Evolutionary conservation across 176 grass and related monocot genomes (phyloP).

Genomic region (Eragrostis nindensis): DNA sequence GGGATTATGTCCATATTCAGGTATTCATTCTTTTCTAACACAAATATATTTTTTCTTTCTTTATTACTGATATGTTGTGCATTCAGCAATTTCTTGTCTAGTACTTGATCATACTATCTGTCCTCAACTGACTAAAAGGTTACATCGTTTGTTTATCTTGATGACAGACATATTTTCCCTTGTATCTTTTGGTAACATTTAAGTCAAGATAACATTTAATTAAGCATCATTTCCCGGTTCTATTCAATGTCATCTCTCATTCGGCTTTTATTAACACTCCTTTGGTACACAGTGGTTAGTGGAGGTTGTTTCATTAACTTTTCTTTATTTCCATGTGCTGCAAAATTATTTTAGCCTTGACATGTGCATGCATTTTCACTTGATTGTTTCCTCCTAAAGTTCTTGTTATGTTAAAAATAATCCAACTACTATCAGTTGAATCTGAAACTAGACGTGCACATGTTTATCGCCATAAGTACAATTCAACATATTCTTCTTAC

Average conservation of each 20-base stretch:
- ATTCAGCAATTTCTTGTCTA: background rate
- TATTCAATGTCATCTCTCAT: background rate
- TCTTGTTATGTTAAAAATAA: background rate
- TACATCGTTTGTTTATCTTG: background rate
- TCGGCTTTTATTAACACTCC: too few species aligned
- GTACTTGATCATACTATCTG: background rate
- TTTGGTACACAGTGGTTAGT: too few species aligned
- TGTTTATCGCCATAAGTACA: background rate
- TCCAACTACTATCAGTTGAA: background rate
- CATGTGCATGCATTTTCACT: background rate
- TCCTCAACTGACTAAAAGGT: background rate
- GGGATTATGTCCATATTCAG: constrained; percentile 71
- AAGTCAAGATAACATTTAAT: too few species aligned
- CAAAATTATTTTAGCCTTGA: background rate
- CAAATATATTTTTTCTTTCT: background rate
- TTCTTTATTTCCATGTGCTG: too few species aligned
- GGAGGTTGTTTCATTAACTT: too few species aligned
- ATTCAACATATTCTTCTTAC: too few species aligned
- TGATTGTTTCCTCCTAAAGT: background rate
- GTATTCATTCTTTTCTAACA: constrained; percentile 34
- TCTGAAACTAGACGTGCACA: background rate
- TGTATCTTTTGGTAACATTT: background rate
- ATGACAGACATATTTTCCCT: background rate
- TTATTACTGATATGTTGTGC: background rate
- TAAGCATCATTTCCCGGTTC: background rate